A percentile compares a stretch with the other conserved stretches of the same genome.
Evolutionary conservation across 1,284 basidiomycete genomes (phyloP).

Genomic region (Cutaneotrichosporon dermatis): DNA sequence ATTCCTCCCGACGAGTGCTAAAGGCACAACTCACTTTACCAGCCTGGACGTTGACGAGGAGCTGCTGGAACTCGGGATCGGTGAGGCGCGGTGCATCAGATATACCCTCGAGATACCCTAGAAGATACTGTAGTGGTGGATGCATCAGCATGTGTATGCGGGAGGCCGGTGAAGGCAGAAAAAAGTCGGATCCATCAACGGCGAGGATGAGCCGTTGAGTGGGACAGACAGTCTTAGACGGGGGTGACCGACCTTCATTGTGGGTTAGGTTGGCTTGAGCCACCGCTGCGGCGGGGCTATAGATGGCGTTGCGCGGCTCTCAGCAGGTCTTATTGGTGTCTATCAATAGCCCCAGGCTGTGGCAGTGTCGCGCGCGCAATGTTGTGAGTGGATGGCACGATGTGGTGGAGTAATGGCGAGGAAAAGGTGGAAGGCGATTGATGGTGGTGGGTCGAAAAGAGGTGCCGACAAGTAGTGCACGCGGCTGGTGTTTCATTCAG

Average conservation of each 20-base stretch:
- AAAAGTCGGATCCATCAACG: too few species aligned
- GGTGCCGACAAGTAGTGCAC: not conserved
- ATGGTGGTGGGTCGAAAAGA: slow-evolving; percentile 2
- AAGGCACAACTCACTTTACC: slow-evolving; percentile 38
- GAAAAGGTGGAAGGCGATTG: not conserved
- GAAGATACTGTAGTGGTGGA: slow-evolving; percentile 47
- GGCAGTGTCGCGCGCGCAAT: not conserved
- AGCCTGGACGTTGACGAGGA: slow-evolving; percentile 48
- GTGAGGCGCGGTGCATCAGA: slow-evolving; percentile 44
- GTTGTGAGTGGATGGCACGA: slow-evolving; percentile 36
- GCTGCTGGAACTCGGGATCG: slow-evolving; percentile 47
- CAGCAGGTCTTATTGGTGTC: slow-evolving; percentile 17
- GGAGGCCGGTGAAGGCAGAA: not conserved
- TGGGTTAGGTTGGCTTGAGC: slow-evolving; percentile 2
- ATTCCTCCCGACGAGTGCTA: too few species aligned
- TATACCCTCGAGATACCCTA: slow-evolving; percentile 47
- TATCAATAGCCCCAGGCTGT: slow-evolving; percentile 26
- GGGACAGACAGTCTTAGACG: not conserved
- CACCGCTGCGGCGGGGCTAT: slow-evolving; percentile 15
- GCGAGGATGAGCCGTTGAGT: too few species aligned
- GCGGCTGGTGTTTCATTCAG: too few species aligned
- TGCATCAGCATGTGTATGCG: slow-evolving; percentile 22
- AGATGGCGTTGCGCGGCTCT: not conserved
- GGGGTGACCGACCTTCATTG: slow-evolving; percentile 40
- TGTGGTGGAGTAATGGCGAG: slow-evolving; percentile 16